Evolutionary conservation across 1,139 yeast genomes (phyloP), one percentile per base, ranked within the genome.

Genomic region (Taphrina deformans): DNA sequence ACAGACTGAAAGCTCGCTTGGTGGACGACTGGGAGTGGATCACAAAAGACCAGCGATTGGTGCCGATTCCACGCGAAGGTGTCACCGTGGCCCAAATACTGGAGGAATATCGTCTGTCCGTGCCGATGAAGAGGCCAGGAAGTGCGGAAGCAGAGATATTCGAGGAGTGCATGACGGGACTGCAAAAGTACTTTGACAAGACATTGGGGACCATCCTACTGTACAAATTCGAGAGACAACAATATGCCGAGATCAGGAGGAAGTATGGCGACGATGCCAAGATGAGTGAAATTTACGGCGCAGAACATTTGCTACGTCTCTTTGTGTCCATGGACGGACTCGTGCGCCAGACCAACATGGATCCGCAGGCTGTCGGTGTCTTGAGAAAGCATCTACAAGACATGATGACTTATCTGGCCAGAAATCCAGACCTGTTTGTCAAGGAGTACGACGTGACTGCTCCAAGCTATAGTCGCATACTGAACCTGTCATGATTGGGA

Each of bases 1-100:
- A 85, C 65, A 77, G 80, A 50, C 79, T 93, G 67, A 91, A 90
- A 74, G 80, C 87, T 3, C 72, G 86, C 5, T 77, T 93, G 52
- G 96, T 92, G 1, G 92, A 90, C 73, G 98, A 93, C 77, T 93
- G 98, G 98, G 97, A 92, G 74, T 81, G 80, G 70, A 82, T 92
- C 58, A 90, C 98, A 1, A 89, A 89, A 72, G 88, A 89, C 69
- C 86, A 87, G 62, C 85, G 67, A 63, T 64, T 69, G 38, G 69
- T 69, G 10, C 66, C 70, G 29, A 27, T 70, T 31, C 72, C 72
- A 10, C 70, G 70, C 26, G 51, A 45, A 27, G 55, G 66, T 16
- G 72, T 71, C 6, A 68, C 72, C 6, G 72, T 71, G 26, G 68
- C 72, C 5, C 69, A 69, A 21, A 69, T 69, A 14, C 65, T 70